Evolutionary conservation across 176 grass and related monocot genomes (phyloP).

Genomic region (Triticum monococcum): DNA sequence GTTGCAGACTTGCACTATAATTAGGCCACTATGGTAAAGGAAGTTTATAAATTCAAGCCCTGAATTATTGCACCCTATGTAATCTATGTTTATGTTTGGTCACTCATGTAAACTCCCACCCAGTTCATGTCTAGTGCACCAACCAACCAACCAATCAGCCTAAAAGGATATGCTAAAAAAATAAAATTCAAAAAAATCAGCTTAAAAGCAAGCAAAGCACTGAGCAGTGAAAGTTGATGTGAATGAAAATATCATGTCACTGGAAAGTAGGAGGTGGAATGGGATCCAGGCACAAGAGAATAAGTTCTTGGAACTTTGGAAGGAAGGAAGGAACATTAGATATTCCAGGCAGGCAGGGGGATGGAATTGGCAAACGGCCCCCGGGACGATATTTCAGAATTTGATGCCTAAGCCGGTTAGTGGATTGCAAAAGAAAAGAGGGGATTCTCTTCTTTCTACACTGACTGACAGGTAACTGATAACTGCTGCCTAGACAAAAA

Average conservation of each 20-base stretch:
- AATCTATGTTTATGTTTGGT: background rate
- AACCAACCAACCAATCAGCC: background rate
- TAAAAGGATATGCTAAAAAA: too few species aligned
- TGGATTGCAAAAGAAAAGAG: background rate
- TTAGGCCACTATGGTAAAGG: background rate
- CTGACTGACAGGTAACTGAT: background rate
- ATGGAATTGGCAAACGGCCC: constrained; percentile 20
- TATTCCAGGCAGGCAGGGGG: background rate
- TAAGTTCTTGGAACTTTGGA: constrained; percentile 25
- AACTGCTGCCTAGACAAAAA: constrained; percentile 16
- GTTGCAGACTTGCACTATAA: background rate
- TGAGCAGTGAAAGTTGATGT: background rate
- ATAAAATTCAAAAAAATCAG: too few species aligned
- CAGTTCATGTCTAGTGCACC: background rate
- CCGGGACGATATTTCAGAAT: constrained; percentile 5
- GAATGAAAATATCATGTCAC: constrained; percentile 25
- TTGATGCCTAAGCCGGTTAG: too few species aligned
- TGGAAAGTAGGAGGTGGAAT: constrained; percentile 27
- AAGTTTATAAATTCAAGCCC: background rate
- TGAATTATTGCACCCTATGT: background rate
- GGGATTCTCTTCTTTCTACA: background rate
- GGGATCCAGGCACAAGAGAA: background rate
- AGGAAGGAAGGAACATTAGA: constrained; percentile 17
- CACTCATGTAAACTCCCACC: background rate
- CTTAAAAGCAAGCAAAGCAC: too few species aligned